These are phyloP conservation scores for Auricularia cornea DNA, from an alignment of 768 basidiomycete species.

Conservation along the genomic window DNA sequence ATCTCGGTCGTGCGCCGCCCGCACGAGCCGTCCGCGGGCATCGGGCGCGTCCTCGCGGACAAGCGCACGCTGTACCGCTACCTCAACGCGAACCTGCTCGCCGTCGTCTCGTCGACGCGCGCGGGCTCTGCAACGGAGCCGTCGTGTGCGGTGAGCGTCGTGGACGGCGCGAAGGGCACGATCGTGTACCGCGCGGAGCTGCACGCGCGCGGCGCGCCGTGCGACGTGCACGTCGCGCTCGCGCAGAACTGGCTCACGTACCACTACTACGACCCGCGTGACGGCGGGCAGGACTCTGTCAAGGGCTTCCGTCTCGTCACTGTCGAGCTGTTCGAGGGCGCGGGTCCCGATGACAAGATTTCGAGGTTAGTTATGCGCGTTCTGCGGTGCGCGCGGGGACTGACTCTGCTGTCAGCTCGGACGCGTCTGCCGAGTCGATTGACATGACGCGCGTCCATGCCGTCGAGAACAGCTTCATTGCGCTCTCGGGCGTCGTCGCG, in stretches of 20 bases:
- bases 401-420: conserved; percentile 32
- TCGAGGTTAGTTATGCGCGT: conserved; percentile 40
- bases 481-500: conserved; percentile 60
- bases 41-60: conserved; percentile 81
- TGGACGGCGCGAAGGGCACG: conserved; percentile 76
- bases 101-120: conserved; percentile 47
- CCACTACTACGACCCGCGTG: conserved; percentile 64
- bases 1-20: conserved; percentile 39
- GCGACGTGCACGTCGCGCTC: conserved; percentile 61
- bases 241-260: conserved; percentile 93
- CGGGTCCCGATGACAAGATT: conserved; percentile 55
- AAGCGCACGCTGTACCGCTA: conserved; percentile 91
- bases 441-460: conserved; percentile 45
- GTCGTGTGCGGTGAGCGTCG: conserved; percentile 59
- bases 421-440: conserved; percentile 46
- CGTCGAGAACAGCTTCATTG: conserved; percentile 61
- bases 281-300: conserved; percentile 35
- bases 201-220: conserved; percentile 35
- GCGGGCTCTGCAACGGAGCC: conserved; percentile 10
- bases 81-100: conserved; percentile 72
- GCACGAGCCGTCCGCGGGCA: conserved; percentile 55
- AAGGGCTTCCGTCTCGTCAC: conserved; percentile 70
- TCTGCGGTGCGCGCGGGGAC: background rate
- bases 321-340: conserved; percentile 85
- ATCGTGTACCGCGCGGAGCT: conserved; percentile 60